Percentiles rank a stretch among this genome's conserved stretches.
These are phyloP conservation scores for Suillus placidus DNA, from an alignment of 768 basidiomycete species.

Conservation along the genomic window DNA sequence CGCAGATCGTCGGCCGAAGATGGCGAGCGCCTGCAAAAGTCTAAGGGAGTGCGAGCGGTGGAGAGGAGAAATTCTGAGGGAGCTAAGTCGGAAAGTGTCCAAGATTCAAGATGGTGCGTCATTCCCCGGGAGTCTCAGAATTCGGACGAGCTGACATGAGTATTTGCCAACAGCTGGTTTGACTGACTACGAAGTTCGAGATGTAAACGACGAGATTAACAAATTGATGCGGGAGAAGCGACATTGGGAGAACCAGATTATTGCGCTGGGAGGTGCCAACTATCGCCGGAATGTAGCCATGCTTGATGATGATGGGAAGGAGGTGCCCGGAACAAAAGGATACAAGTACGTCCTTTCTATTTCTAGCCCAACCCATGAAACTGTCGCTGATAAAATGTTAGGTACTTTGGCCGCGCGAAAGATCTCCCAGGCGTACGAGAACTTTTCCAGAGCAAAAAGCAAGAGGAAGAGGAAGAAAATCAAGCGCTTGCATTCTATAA, in stretches of 20 bases:
- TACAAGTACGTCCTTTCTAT: slow-evolving; percentile 73
- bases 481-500: slow-evolving; percentile 75
- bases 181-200: slow-evolving; percentile 94
- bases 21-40: slow-evolving; percentile 92
- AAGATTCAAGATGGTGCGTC: slow-evolving; percentile 93
- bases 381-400: slow-evolving; percentile 31
- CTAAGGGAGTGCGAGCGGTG: slow-evolving; percentile 93
- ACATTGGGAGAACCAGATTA: slow-evolving; percentile 98
- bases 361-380: not conserved
- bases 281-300: slow-evolving; percentile 93
- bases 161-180: slow-evolving; percentile 65
- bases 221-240: slow-evolving; percentile 91
- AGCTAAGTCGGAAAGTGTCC: slow-evolving; percentile 94
- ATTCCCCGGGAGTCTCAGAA: not conserved
- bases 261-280: slow-evolving; percentile 94
- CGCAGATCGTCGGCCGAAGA: slow-evolving; percentile 82
- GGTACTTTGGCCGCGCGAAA: slow-evolving; percentile 96
- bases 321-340: slow-evolving; percentile 95
- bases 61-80: slow-evolving; percentile 92
- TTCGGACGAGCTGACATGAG: not conserved
- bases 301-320: slow-evolving; percentile 93
- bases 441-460: slow-evolving; percentile 85
- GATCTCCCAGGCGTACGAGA: slow-evolving; percentile 95
- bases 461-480: slow-evolving; percentile 89
- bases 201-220: slow-evolving; percentile 95